Base-by-base conservation (phyloP, 2,329 filamentous ascomycete genomes). In the Penicillium italicum region DNA sequence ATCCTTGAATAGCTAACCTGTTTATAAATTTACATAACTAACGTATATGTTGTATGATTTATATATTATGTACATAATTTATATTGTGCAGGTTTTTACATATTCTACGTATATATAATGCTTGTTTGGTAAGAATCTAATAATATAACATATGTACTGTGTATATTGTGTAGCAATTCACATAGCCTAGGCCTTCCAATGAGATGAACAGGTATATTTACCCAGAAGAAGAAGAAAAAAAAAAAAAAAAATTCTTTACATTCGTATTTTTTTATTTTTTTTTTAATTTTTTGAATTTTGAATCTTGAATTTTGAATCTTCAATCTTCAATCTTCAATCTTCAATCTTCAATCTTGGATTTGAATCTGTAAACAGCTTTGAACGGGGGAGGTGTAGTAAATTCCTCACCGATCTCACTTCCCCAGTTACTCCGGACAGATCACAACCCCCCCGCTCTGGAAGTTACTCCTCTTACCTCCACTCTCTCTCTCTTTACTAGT, bases 371-470 rank as follows among this genome's bases (percentile, higher is more conserved):
- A 11, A 38, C n/a, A 18, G 14, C 36, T 20, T 11, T 10, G n/a
- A 22, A 6, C 26, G 10, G 34, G 34, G 28, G 24, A 24, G 8
- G 26, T 28, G 26, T 28, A 28, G 26, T 30, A 30, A 43, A 26
- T 53, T 51, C 46, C 37, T 56, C 52, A 56, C 58, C 60, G 55
- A 59, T 61, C 58, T 57, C 45, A 59, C 45, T 64, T 64, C 62
- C 62, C 62, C 62, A 65, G 62, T 62, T 61, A 59, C 53, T 64
- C 56, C 55, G 54, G 53, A 59, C 41, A 52, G 55, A 56, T 54
- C 51, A 41, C 43, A 49, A 51, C 50, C 53, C 53, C 56, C 53
- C 54, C 46, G 54, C 50, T 50, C 56, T 50, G 36, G 28, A 41
- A 49, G 36, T 34, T 50, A 49, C 50, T 50, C 54, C 37, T 56